phyloP scores from a whole-genome alignment of 1,284 basidiomycete species.

The Malassezia caprae region DNA sequence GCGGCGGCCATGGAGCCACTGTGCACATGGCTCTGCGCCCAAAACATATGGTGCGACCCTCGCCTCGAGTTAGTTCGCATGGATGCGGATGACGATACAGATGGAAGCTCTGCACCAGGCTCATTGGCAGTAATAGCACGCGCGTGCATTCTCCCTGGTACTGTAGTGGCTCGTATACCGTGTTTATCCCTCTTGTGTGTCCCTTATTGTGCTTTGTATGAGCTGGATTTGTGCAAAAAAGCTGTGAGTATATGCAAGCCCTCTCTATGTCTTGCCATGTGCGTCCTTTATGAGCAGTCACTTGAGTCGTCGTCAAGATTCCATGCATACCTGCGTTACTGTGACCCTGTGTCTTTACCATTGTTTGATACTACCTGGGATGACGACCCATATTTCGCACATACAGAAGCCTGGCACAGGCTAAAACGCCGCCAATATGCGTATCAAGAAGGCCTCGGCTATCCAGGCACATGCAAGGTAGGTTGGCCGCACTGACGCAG shows the following conservation, averaged over 20 bases:
- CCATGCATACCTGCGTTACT: slow-evolving; percentile 21
- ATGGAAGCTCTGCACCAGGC: slow-evolving; percentile 1
- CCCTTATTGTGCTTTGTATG: background rate
- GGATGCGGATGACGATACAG: background rate
- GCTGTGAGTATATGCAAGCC: background rate
- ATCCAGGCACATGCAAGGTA: slow-evolving; percentile 21
- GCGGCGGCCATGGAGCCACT: background rate
- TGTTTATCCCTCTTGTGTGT: background rate
- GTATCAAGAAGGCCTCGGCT: slow-evolving; percentile 6
- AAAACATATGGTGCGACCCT: background rate
- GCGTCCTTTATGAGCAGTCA: slow-evolving; percentile 28
- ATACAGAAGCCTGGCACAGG: slow-evolving; percentile 22
- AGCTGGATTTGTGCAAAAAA: background rate
- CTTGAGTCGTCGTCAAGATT: slow-evolving; percentile 21
- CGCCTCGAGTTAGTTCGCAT: background rate
- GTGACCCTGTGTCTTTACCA: slow-evolving; percentile 23
- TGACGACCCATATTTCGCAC: slow-evolving; percentile 13
- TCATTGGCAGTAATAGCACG: background rate
- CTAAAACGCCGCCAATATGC: slow-evolving; percentile 5
- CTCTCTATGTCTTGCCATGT: slow-evolving; percentile 25
- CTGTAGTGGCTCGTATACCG: slow-evolving; percentile 7
- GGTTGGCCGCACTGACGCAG: background rate
- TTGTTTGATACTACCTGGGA: slow-evolving; percentile 5
- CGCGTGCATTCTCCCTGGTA: background rate
- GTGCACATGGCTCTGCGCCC: background rate